Conservation (phyloP, 1,284 basidiomycete species). For the Puccinia polysora region DNA sequence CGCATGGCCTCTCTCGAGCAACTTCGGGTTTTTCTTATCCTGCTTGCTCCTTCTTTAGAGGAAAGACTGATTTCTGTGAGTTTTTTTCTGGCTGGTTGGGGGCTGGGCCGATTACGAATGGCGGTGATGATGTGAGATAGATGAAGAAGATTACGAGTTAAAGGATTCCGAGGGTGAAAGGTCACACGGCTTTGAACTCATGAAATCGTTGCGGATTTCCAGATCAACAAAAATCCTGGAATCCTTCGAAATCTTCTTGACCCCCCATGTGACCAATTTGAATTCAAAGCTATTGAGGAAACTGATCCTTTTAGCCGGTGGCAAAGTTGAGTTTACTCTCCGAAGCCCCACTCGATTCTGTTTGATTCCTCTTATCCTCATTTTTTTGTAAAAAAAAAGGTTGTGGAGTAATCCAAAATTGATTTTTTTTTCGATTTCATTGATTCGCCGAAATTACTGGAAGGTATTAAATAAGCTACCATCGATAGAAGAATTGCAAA, state of each 20-base stretch:
- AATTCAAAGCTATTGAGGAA: constrained; percentile 13
- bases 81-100: no score
- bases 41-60: neutral
- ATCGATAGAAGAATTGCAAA: neutral
- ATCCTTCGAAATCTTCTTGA: constrained; percentile 6
- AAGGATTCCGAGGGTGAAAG: constrained; percentile 22
- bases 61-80: no score
- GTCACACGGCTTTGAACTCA: constrained; percentile 12
- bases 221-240: constrained; percentile 5
- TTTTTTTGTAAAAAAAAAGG: no score
- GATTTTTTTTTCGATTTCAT: no score
- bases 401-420: no score
- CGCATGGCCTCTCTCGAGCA: neutral
- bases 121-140: no score
- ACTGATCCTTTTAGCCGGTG: constrained; percentile 23
- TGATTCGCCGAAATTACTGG: neutral
- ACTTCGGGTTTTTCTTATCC: neutral
- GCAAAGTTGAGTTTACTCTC: constrained; percentile 38
- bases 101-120: no score
- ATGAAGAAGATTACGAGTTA: constrained; percentile 16
- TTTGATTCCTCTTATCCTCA: no score
- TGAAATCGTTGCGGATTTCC: constrained; percentile 6
- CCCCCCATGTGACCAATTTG: constrained; percentile 3
- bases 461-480: constrained; percentile 5
- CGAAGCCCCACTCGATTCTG: no score